Conservation (phyloP, 208 protist species). For the Acanthamoeba castellanii region DNA sequence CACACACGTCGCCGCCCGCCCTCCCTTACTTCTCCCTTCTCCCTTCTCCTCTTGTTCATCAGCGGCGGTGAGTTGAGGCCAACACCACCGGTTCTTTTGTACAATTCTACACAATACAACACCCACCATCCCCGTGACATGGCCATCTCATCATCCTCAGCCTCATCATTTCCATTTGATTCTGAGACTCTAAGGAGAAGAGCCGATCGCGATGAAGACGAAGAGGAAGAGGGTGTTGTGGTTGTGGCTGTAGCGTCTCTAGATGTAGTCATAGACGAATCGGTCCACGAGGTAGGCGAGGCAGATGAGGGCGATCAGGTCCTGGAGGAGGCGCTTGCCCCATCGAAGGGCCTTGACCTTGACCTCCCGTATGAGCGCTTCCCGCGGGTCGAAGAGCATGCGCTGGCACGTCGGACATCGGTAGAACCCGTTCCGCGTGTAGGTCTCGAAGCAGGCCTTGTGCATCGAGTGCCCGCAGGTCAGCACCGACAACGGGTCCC, state of each 20-base stretch:
- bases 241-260: not conserved
- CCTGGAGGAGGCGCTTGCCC: not conserved
- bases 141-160: not conserved
- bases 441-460: slow-evolving; percentile 33
- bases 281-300: slow-evolving; percentile 24
- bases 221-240: not conserved
- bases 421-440: slow-evolving; percentile 22
- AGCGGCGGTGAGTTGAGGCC: not conserved
- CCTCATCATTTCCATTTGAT: not conserved
- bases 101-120: not conserved
- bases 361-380: slow-evolving; percentile 9
- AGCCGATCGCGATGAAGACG: too few species aligned
- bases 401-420: slow-evolving; percentile 65
- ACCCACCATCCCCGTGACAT: not conserved
- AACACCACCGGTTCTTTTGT: not conserved
- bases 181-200: not conserved
- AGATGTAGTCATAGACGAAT: slow-evolving; percentile 6
- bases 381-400: slow-evolving; percentile 10
- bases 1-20: not conserved
- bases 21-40: not conserved
- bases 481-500: slow-evolving; percentile 39
- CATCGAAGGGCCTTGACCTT: not conserved
- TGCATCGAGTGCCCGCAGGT: slow-evolving; percentile 63
- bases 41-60: too few species aligned
- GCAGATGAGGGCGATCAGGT: not conserved